Evolutionary conservation across 805 yeast genomes (phyloP).

Genomic region (Yarrowia yakushimensis): DNA sequence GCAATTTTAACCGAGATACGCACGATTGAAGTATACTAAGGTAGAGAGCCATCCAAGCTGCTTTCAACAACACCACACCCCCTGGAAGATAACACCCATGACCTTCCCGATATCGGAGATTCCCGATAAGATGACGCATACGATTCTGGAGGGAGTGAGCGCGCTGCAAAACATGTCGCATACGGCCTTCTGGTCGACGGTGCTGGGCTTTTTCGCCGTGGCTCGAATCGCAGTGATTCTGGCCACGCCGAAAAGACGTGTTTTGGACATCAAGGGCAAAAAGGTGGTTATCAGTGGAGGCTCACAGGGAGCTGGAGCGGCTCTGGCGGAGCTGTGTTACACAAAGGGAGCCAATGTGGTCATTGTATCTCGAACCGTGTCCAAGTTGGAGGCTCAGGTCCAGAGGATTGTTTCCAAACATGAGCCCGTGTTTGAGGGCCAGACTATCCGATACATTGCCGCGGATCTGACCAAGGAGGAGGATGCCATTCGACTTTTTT

Average conservation of each 20-base stretch:
- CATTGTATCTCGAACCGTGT: conserved; percentile 71
- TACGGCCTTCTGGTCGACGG: conserved; percentile 6
- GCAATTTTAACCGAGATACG: background rate
- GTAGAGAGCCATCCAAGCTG: background rate
- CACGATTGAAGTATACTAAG: background rate
- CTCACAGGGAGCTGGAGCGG: conserved; percentile 89
- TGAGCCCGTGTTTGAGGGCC: conserved; percentile 31
- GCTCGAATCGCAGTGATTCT: conserved; percentile 11
- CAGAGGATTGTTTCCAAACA: conserved; percentile 39
- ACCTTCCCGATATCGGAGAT: background rate
- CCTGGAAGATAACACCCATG: background rate
- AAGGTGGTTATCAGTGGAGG: conserved; percentile 84
- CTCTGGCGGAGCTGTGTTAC: conserved; percentile 59
- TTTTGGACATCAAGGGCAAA: conserved; percentile 38
- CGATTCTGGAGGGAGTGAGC: background rate
- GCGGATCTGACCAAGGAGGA: conserved; percentile 65
- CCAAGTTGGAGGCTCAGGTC: conserved; percentile 53
- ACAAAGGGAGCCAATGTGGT: conserved; percentile 59
- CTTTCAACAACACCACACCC: background rate
- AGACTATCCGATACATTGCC: conserved; percentile 44
- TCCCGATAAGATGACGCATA: conserved; percentile 1
- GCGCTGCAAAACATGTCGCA: conserved; percentile 21
- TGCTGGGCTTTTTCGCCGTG: conserved; percentile 6
- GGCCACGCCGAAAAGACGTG: background rate
- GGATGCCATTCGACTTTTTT: conserved; percentile 47